These are phyloP conservation scores for Ceratobasidium theobromae DNA, from an alignment of 1,284 basidiomycete genomes.

Conservation along the genomic window DNA sequence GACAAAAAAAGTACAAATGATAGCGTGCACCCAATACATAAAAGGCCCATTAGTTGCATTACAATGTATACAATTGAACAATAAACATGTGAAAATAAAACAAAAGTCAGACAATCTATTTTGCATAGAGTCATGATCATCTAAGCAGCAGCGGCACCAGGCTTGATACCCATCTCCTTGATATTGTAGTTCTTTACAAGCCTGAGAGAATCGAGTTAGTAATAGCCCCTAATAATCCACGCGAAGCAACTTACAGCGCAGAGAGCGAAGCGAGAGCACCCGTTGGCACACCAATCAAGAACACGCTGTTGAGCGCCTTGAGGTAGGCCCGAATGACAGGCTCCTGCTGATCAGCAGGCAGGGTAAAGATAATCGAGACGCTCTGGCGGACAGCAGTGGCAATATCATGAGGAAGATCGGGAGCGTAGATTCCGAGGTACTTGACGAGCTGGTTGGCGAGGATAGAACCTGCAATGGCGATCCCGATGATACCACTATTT, in stretches of 20 bases:
- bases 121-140: background rate
- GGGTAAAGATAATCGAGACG: constrained; percentile 35
- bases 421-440: constrained; percentile 39
- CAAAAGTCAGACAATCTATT: background rate
- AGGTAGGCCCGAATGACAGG: constrained; percentile 47
- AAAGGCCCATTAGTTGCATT: background rate
- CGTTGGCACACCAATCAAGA: constrained; percentile 48
- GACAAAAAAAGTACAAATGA: background rate
- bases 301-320: constrained; percentile 39
- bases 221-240: too few species aligned
- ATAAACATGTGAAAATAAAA: background rate
- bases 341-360: constrained; percentile 40
- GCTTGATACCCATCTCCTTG: constrained; percentile 41
- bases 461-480: constrained; percentile 47
- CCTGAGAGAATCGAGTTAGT: too few species aligned
- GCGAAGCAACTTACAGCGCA: too few species aligned
- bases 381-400: constrained; percentile 36
- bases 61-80: background rate
- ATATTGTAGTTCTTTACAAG: constrained; percentile 48
- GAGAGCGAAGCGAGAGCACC: constrained; percentile 43
- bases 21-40: background rate
- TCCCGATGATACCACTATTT: constrained; percentile 14
- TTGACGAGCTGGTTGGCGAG: constrained; percentile 40
- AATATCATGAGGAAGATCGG: constrained; percentile 36
- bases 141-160: constrained; percentile 34